These are phyloP conservation scores for Yamadazyma oceani DNA, from an alignment of 1,139 yeast species.

Conservation along the genomic window DNA sequence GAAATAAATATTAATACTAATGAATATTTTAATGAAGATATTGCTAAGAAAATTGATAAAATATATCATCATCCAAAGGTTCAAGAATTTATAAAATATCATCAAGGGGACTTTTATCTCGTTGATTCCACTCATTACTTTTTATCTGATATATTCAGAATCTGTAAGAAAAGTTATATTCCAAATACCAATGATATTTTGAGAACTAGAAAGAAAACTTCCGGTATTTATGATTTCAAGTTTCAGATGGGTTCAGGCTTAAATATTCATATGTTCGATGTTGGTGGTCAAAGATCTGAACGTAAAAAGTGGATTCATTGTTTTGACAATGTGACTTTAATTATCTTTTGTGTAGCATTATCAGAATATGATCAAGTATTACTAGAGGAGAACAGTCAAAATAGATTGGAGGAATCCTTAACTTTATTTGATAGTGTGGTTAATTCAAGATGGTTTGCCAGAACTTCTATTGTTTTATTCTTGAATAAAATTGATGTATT, in stretches of 20 bases:
- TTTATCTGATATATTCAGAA: constrained; percentile 64
- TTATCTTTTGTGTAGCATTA: constrained; percentile 86
- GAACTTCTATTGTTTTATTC: constrained; percentile 82
- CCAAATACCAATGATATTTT: constrained; percentile 79
- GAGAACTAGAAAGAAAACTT: constrained; percentile 83
- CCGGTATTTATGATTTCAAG: constrained; percentile 84
- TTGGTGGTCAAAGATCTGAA: constrained; percentile 93
- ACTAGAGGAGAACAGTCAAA: constrained; percentile 75
- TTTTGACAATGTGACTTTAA: constrained; percentile 86
- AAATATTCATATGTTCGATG: constrained; percentile 83
- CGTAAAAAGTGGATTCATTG: constrained; percentile 96
- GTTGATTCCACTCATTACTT: constrained; percentile 88
- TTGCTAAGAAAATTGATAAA: constrained; percentile 45
- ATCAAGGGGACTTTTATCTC: constrained; percentile 75
- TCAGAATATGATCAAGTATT: constrained; percentile 88
- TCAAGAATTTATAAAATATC: constrained; percentile 52
- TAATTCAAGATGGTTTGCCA: constrained; percentile 90
- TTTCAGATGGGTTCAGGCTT: constrained; percentile 74
- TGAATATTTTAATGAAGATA: constrained; percentile 41
- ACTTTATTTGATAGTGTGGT: constrained; percentile 87
- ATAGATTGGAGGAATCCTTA: constrained; percentile 82
- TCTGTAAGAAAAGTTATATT: constrained; percentile 57
- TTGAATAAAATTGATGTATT: constrained; percentile 88
- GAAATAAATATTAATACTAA: constrained; percentile 51
- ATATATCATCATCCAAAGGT: constrained; percentile 63